Base-by-base conservation (phyloP, 2,329 filamentous ascomycete genomes). In the Cytospora chrysosperma region DNA sequence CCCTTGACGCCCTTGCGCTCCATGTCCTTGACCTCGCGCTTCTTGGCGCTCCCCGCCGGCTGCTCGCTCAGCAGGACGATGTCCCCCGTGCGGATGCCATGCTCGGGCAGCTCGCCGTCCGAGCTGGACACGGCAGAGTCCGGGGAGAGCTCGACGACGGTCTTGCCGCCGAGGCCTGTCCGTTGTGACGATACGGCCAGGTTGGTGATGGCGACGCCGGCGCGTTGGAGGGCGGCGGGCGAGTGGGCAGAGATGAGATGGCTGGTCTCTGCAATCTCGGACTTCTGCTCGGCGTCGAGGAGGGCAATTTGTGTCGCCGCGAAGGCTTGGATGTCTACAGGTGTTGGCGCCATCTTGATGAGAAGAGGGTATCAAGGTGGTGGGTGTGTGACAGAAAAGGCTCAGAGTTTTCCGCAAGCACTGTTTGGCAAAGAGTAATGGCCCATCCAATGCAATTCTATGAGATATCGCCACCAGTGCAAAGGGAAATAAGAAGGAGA, bases 111-210 rank as follows among this genome's bases (percentile, higher is more conserved):
- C 67, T 87, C 85, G 0, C 79, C 76, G 24, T 71, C 62, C 68
- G 67, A 7, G 68, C 65, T 30, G 66, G 24, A 56, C 58, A 85
- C 77, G 71, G 97, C 94, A 0, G 86, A 80, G 19, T 79, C 78
- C 1, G 78, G 75, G 1, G 78, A 80, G 7, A 99, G 86, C 74
- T 97, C 93, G 4, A 97, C 79, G 1, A 99, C 89, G 0, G 91
- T 92, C 68, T 92, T 91, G n/a, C 95, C 95, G 19, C 93, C 95
- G 43, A 97, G 81, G 0, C 95, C 95, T 0, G 95, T 99, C 32
- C 93, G 88, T 72, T 91, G 90, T 21, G 90, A 88, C 13, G 84
- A 80, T 37, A 96, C 79, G 34, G 85, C 79, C 10, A 98, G 85
- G 75, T 93, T 94, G 19, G 87, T 86, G 70, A 95, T 81, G 34